A percentile compares a stretch with the other conserved stretches of the same genome.
Evolutionary conservation across 2,329 filamentous ascomycete genomes (phyloP).

Genomic region (Fusarium keratoplasticum): DNA sequence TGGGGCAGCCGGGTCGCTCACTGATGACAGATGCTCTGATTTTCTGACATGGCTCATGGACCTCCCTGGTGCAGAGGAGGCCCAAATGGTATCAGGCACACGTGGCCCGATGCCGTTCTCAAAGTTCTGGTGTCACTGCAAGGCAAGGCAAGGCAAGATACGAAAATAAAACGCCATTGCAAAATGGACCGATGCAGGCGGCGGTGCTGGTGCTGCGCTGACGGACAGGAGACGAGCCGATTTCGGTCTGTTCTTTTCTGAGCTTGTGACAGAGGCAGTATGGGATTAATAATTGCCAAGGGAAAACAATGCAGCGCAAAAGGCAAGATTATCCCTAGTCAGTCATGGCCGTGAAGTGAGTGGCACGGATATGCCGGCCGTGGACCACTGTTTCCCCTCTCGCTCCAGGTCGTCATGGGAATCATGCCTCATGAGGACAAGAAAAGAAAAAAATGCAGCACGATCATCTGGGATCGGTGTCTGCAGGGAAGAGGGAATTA

Average conservation of each 20-base stretch:
- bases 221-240: background rate
- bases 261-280: background rate
- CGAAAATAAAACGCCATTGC: background rate
- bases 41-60: constrained; percentile 19
- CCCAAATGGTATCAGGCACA: constrained; percentile 2
- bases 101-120: constrained; percentile 3
- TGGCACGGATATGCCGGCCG: constrained; percentile 6
- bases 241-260: background rate
- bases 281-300: constrained; percentile 12
- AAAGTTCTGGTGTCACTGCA: background rate
- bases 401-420: constrained; percentile 17
- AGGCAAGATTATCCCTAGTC: background rate
- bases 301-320: background rate
- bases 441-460: constrained; percentile 11
- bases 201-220: background rate
- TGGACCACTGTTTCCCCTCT: constrained; percentile 18
- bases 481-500: constrained; percentile 27
- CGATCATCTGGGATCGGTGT: constrained; percentile 24
- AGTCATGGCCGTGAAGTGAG: background rate
- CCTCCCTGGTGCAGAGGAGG: background rate
- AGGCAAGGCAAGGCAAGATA: background rate
- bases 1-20: constrained; percentile 14
- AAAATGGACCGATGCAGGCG: background rate
- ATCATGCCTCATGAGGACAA: constrained; percentile 22
- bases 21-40: constrained; percentile 38